Evolutionary conservation across 352 stramenopile genomes (phyloP).

Genomic region (Phytophthora fragariae): DNA sequence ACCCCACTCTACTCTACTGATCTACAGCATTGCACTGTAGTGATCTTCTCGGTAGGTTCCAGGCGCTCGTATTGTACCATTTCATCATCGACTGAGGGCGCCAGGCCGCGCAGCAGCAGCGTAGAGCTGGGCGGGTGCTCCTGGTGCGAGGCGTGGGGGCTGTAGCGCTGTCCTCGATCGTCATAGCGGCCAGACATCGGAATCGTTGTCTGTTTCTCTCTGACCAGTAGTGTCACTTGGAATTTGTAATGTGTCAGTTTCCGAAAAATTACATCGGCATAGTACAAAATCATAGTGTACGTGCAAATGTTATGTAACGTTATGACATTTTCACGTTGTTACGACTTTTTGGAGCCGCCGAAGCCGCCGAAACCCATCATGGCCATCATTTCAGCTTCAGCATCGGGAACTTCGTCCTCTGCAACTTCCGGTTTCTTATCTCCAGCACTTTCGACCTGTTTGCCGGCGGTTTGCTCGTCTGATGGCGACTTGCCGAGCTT

Average conservation of each 20-base stretch:
- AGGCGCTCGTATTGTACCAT: conserved; percentile 58
- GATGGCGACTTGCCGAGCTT: conserved; percentile 41
- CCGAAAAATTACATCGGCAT: no score
- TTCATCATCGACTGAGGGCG: conserved; percentile 59
- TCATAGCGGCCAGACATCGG: conserved; percentile 26
- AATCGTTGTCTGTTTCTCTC: neutral
- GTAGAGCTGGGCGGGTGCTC: conserved; percentile 59
- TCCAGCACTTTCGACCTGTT: neutral
- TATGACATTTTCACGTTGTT: neutral
- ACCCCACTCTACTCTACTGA: conserved; percentile 5
- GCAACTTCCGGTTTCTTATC: conserved; percentile 30
- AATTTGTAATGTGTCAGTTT: neutral
- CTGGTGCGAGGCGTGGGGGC: conserved; percentile 1
- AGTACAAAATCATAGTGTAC: no score
- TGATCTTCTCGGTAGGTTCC: no score
- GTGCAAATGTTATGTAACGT: no score
- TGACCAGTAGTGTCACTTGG: neutral
- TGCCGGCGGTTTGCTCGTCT: conserved; percentile 5
- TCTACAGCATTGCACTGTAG: neutral
- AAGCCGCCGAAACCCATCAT: conserved; percentile 94
- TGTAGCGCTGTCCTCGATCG: conserved; percentile 19
- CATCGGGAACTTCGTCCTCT: conserved; percentile 26
- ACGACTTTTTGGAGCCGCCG: conserved; percentile 76
- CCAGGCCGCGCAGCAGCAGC: conserved; percentile 68
- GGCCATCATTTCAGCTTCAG: conserved; percentile 89